Evolutionary conservation across 2,329 filamentous ascomycete species (phyloP).

Genomic region (Exserohilum rostratum): DNA sequence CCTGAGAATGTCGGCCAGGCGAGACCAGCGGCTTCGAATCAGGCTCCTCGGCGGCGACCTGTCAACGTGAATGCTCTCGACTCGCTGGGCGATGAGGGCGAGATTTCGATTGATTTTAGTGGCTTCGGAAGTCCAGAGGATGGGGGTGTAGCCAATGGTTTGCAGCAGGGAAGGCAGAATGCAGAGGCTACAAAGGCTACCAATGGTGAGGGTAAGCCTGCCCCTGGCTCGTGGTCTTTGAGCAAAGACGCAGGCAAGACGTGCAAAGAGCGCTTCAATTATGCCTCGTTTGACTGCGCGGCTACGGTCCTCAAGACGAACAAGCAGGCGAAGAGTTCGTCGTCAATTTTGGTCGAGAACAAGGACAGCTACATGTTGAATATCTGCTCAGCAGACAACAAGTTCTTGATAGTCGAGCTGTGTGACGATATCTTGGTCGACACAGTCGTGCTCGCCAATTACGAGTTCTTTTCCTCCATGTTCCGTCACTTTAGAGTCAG

Average conservation of each 20-base stretch:
- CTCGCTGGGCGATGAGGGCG: slow-evolving; percentile 82
- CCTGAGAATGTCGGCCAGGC: slow-evolving; percentile 68
- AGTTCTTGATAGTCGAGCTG: slow-evolving; percentile 92
- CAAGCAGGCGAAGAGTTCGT: slow-evolving; percentile 81
- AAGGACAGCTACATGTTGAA: slow-evolving; percentile 99
- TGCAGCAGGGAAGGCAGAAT: slow-evolving; percentile 22
- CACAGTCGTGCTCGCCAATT: slow-evolving; percentile 96
- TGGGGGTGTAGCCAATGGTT: slow-evolving; percentile 22
- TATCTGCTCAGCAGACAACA: slow-evolving; percentile 83
- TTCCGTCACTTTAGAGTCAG: slow-evolving; percentile 88
- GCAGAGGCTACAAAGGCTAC: slow-evolving; percentile 20
- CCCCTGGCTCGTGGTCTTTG: slow-evolving; percentile 53
- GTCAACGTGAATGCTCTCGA: slow-evolving; percentile 72
- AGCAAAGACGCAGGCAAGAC: slow-evolving; percentile 96
- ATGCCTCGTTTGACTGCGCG: slow-evolving; percentile 95
- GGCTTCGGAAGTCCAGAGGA: slow-evolving; percentile 60
- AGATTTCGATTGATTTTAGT: slow-evolving; percentile 77
- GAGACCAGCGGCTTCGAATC: slow-evolving; percentile 54
- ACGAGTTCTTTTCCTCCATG: slow-evolving; percentile 98
- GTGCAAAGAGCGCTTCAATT: slow-evolving; percentile 97
- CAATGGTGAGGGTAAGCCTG: slow-evolving; percentile 36
- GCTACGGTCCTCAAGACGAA: slow-evolving; percentile 93
- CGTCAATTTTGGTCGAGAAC: slow-evolving; percentile 89
- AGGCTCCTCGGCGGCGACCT: slow-evolving; percentile 57
- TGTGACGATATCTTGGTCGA: slow-evolving; percentile 88